Percentiles rank a stretch among this genome's conserved stretches.
phyloP scores from a whole-genome alignment of 257 asterid genomes.

The Plantago major region DNA sequence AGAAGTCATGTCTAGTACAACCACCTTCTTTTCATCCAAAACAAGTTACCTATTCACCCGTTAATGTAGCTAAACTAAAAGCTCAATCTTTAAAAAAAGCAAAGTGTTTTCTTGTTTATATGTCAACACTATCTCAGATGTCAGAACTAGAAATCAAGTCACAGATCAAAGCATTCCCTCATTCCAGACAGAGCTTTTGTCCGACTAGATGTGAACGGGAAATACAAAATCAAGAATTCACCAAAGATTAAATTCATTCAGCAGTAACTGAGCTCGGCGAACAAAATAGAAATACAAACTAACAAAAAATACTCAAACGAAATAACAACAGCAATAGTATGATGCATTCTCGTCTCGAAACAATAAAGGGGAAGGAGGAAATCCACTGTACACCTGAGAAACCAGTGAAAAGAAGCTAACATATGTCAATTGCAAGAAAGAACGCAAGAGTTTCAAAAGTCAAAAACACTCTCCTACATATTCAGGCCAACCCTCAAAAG shows the following conservation, averaged over 20 bases:
- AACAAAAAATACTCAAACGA: not conserved
- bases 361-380: not conserved
- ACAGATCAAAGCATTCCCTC: too few species aligned
- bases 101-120: not conserved
- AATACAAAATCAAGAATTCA: not conserved
- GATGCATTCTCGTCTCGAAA: conserved; percentile 14
- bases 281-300: not conserved
- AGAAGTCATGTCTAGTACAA: too few species aligned
- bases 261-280: not conserved
- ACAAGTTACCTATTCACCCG: too few species aligned
- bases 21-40: too few species aligned
- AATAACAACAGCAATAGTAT: conserved; percentile 9
- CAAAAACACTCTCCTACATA: conserved; percentile 4
- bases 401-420: conserved; percentile 22
- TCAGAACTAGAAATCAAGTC: too few species aligned
- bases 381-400: conserved; percentile 25
- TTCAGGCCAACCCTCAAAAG: not conserved
- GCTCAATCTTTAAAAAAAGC: not conserved
- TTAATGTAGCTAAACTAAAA: not conserved
- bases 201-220: not conserved
- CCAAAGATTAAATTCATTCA: not conserved
- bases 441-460: not conserved
- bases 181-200: too few species aligned
- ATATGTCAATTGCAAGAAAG: conserved; percentile 16
- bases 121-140: not conserved